Evolutionary conservation across 2,329 filamentous ascomycete species (phyloP).

Genomic region (Botryotinia globosa): DNA sequence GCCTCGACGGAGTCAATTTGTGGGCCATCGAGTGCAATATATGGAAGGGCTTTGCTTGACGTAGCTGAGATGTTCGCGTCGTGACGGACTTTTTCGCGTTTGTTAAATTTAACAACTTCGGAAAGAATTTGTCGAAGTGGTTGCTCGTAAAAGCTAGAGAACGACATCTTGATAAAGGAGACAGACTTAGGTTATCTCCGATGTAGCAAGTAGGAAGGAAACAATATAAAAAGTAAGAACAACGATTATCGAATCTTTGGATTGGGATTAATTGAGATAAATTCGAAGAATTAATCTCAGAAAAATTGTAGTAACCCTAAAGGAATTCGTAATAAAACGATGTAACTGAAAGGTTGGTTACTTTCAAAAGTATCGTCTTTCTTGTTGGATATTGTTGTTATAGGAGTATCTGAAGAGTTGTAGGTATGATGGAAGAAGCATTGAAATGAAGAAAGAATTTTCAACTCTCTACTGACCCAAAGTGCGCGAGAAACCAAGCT

Average conservation of each 20-base stretch:
- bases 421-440: background rate
- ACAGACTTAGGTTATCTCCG: background rate
- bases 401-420: background rate
- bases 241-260: background rate
- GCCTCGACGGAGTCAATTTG: background rate
- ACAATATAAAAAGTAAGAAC: background rate
- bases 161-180: background rate
- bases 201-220: background rate
- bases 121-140: conserved; percentile 1
- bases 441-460: background rate
- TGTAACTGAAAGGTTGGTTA: background rate
- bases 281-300: background rate
- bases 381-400: background rate
- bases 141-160: background rate
- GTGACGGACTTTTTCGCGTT: too few relatives aligned
- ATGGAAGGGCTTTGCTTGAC: background rate
- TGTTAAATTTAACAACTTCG: background rate
- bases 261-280: background rate
- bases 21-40: background rate
- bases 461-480: background rate
- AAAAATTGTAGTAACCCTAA: background rate
- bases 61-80: background rate
- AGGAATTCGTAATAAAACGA: background rate
- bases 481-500: background rate
- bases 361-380: background rate